phyloP scores from a whole-genome alignment of 2,329 filamentous ascomycete genomes.

The Colletotrichum sp. region DNA sequence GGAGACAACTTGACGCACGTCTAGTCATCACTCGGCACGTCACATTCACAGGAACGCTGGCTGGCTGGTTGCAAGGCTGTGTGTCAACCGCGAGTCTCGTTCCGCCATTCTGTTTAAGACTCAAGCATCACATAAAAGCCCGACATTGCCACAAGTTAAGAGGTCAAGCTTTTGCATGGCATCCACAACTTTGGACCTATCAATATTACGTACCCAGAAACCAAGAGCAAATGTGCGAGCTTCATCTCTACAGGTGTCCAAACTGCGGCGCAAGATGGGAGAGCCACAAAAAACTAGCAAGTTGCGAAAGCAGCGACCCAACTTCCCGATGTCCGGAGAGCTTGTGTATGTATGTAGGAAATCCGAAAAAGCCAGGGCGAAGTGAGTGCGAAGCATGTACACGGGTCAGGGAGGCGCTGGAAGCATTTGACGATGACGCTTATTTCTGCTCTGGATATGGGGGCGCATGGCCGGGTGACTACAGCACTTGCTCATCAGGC shows the following conservation, averaged over 20 bases:
- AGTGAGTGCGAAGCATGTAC: slow-evolving; percentile 35
- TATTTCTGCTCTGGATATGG: background rate
- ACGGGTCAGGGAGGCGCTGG: slow-evolving; percentile 29
- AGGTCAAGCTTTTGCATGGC: background rate
- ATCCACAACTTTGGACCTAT: background rate
- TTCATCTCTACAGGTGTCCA: slow-evolving; percentile 35
- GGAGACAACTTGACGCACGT: background rate
- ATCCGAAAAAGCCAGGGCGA: slow-evolving; percentile 32
- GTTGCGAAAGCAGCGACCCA: slow-evolving; percentile 37
- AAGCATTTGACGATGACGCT: slow-evolving; percentile 28
- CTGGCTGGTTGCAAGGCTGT: background rate
- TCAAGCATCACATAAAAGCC: background rate
- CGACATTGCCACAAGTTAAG: background rate
- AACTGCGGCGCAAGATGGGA: slow-evolving; percentile 35
- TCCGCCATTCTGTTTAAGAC: background rate
- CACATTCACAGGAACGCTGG: background rate
- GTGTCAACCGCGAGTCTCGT: background rate
- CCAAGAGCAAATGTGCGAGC: slow-evolving; percentile 36
- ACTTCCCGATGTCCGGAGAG: slow-evolving; percentile 31
- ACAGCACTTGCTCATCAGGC: background rate
- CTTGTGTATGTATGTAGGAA: slow-evolving; percentile 42
- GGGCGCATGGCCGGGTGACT: background rate
- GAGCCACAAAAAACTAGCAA: slow-evolving; percentile 37
- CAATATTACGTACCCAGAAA: background rate
- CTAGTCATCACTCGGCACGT: background rate